phyloP scores from a whole-genome alignment of 2,329 filamentous ascomycete genomes.

The Claviceps citrina region DNA sequence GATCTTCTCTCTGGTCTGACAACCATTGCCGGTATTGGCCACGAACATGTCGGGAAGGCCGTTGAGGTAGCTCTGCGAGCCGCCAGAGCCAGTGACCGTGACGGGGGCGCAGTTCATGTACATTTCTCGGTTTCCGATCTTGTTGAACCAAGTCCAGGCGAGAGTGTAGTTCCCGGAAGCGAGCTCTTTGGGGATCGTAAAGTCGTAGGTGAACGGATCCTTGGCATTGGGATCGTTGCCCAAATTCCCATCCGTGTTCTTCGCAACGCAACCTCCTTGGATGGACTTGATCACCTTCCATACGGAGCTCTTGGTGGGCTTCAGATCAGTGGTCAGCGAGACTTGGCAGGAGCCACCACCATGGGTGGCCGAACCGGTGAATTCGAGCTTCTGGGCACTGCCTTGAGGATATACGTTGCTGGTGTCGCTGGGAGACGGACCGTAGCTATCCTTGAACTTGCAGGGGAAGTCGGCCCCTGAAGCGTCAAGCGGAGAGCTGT shows the following conservation, averaged over 20 bases:
- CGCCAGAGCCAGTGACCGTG: conserved; percentile 40
- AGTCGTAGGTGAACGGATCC: conserved; percentile 46
- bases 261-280: conserved; percentile 67
- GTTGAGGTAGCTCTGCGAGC: conserved; percentile 37
- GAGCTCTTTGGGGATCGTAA: conserved; percentile 55
- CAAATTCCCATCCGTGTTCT: conserved; percentile 41
- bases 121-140: conserved; percentile 82
- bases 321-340: conserved; percentile 63
- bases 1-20: conserved; percentile 31
- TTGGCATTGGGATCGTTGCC: conserved; percentile 24
- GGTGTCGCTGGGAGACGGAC: conserved; percentile 23
- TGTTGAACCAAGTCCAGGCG: conserved; percentile 93
- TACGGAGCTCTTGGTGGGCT: conserved; percentile 47
- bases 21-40: conserved; percentile 46
- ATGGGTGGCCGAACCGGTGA: conserved; percentile 62
- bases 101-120: conserved; percentile 93
- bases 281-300: conserved; percentile 89
- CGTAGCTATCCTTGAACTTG: conserved; percentile 40
- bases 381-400: conserved; percentile 34
- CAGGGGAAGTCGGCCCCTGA: conserved; percentile 66
- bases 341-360: conserved; percentile 90
- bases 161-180: conserved; percentile 63
- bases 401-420: conserved; percentile 42
- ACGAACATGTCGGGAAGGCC: conserved; percentile 56
- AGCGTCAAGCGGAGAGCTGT: conserved; percentile 49